phyloP scores from a whole-genome alignment of 2,329 filamentous ascomycete genomes.

The Hymenoscyphus linearis region DNA sequence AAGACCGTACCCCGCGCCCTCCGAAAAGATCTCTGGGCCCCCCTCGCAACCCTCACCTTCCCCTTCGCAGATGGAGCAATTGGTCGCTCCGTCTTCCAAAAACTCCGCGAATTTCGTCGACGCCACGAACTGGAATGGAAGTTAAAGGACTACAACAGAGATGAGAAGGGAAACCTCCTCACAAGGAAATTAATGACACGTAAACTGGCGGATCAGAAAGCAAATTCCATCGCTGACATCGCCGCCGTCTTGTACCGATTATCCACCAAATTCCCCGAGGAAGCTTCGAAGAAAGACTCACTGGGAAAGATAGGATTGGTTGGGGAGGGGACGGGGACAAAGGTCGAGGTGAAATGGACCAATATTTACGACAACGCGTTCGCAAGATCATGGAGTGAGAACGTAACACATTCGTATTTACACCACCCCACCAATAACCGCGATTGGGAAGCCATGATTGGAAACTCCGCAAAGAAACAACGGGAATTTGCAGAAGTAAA shows the following conservation, averaged over 20 bases:
- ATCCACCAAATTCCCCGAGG: neutral
- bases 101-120: conserved; percentile 58
- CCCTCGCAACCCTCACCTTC: conserved; percentile 56
- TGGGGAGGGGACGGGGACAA: conserved; percentile 15
- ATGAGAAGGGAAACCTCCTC: conserved; percentile 14
- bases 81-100: conserved; percentile 56
- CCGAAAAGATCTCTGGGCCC: conserved; percentile 63
- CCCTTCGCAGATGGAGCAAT: too few relatives aligned
- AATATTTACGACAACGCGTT: conserved; percentile 34
- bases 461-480: neutral
- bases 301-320: conserved; percentile 16
- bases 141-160: conserved; percentile 37
- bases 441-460: neutral
- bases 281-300: conserved; percentile 11
- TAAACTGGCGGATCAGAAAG: conserved; percentile 43
- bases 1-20: conserved; percentile 58
- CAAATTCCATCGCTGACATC: conserved; percentile 57
- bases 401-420: conserved; percentile 31
- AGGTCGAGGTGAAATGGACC: conserved; percentile 32
- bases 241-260: conserved; percentile 35
- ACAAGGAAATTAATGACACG: conserved; percentile 29
- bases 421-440: conserved; percentile 4
- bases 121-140: conserved; percentile 60
- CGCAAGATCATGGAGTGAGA: conserved; percentile 32
- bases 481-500: neutral